A percentile compares a stretch with the other conserved stretches of the same genome.
Evolutionary conservation across 345 rosid genomes (phyloP).

Genomic region (Nasturtium officinale): DNA sequence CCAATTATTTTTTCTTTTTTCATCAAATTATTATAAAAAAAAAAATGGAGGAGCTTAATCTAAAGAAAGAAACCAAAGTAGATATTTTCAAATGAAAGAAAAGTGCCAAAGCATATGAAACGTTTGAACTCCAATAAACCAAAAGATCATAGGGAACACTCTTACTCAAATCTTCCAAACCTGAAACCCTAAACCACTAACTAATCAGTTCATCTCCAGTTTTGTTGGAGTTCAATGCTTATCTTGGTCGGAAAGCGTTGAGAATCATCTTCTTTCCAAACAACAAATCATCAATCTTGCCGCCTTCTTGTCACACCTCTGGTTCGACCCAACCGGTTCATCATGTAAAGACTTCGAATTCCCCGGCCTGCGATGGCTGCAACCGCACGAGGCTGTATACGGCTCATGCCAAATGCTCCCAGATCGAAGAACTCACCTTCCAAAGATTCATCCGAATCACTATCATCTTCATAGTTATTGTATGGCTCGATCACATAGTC

Average conservation of each 20-base stretch:
- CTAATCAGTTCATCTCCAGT: background rate
- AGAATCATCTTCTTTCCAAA: conserved; percentile 8
- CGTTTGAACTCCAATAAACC: conserved; percentile 17
- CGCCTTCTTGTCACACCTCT: conserved; percentile 46
- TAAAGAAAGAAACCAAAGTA: background rate
- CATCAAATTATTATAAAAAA: no score
- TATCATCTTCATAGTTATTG: conserved; percentile 44
- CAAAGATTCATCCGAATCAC: conserved; percentile 60
- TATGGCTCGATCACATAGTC: conserved; percentile 89
- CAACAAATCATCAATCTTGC: conserved; percentile 27
- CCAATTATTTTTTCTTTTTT: no score
- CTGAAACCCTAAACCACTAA: conserved; percentile 18
- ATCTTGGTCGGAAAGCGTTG: background rate
- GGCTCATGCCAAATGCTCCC: conserved; percentile 41
- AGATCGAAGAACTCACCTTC: conserved; percentile 51
- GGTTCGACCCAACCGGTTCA: conserved; percentile 48
- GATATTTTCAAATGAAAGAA: conserved; percentile 8
- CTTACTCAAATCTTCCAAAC: conserved; percentile 19
- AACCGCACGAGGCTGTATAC: conserved; percentile 41
- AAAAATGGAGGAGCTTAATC: background rate
- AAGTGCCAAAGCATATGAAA: conserved; percentile 21
- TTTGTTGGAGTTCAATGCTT: background rate
- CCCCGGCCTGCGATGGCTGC: conserved; percentile 42
- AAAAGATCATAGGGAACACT: conserved; percentile 19
- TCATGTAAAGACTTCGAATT: conserved; percentile 44